Base-by-base conservation (phyloP, 345 rosid species). In the Leavenworthia alabamica region DNA sequence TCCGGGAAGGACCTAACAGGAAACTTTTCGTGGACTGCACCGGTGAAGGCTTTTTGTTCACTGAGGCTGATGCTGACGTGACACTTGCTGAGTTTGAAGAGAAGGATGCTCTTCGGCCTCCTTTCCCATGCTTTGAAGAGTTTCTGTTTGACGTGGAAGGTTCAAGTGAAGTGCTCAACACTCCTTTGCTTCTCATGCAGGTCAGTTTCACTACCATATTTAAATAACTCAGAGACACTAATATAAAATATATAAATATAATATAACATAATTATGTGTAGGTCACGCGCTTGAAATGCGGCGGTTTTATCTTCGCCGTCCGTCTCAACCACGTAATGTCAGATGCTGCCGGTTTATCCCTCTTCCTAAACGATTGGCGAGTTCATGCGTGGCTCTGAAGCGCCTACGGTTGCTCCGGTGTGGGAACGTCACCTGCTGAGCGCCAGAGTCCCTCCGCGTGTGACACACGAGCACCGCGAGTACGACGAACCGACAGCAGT, bases 51-150 rank as follows among this genome's bases (percentile, higher is more conserved):
- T 57, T 77, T 13, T 36, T 74, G 60, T 77, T 77, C 32, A 56
- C 66, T 3, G 80, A 73, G 36, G 80, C 66, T 6, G 80, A 77
- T 64, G 80, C 80, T 6, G 80, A 65, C 35, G 70, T 73, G 43
- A 22, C 66, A 7, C 69, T 77, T 8, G 58, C 13, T 5, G 54
- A 68, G 46, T 60, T 77, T 47, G 77, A 66, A 17, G 55, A 59
- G 6, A 51, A 51, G 20, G 68, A 69, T 19, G 63, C 27, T 7
- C 66, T 73, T 60, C 26, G 27, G 3, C 80, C 80, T 29, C 80
- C 78, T 12, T 73, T 73, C 56, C 75, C 75, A 9, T 64, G 78
- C 59, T 37, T 64, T 27, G 63, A 73, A 20, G 78, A 77, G 24
- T 73, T 77, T 17, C 67, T 77, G 0, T 70, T 49, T 33, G 73